Evolutionary conservation across 257 asterid species (phyloP).

Genomic region (Fraxinus cuspidata): DNA sequence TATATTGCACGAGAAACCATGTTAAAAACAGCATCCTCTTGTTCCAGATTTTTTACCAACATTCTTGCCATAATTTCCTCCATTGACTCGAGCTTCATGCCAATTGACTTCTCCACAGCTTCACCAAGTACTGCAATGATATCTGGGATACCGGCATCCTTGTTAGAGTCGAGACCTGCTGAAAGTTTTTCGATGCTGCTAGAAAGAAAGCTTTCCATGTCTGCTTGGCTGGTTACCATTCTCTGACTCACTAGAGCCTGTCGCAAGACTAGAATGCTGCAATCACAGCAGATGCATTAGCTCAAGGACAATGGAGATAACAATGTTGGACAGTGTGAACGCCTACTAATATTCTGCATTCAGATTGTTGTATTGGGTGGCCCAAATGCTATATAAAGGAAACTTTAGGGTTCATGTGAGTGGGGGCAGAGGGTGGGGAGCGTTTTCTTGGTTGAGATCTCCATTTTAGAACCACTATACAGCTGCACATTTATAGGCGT

Average conservation of each 20-base stretch:
- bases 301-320: background rate
- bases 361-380: too few relatives aligned
- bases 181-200: slow-evolving; percentile 52
- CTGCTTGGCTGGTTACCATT: slow-evolving; percentile 50
- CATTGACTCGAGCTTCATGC: slow-evolving; percentile 42
- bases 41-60: slow-evolving; percentile 80
- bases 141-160: slow-evolving; percentile 67
- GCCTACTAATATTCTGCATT: background rate
- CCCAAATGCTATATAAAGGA: too few relatives aligned
- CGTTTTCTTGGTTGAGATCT: background rate
- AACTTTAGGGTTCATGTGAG: too few relatives aligned
- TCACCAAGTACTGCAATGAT: slow-evolving; percentile 50
- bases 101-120: slow-evolving; percentile 31
- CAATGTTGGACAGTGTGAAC: background rate
- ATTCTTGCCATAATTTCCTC: slow-evolving; percentile 75
- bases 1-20: slow-evolving; percentile 65
- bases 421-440: background rate
- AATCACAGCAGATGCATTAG: background rate
- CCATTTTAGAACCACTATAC: background rate
- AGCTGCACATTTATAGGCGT: background rate
- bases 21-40: slow-evolving; percentile 62
- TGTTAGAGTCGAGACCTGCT: slow-evolving; percentile 50
- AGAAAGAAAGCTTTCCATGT: slow-evolving; percentile 52
- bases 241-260: slow-evolving; percentile 67
- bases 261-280: slow-evolving; percentile 69